Percentiles rank a stretch among this genome's conserved stretches.
Conservation (phyloP, 208 protist genomes). For the Crithidia fasciculata region DNA sequence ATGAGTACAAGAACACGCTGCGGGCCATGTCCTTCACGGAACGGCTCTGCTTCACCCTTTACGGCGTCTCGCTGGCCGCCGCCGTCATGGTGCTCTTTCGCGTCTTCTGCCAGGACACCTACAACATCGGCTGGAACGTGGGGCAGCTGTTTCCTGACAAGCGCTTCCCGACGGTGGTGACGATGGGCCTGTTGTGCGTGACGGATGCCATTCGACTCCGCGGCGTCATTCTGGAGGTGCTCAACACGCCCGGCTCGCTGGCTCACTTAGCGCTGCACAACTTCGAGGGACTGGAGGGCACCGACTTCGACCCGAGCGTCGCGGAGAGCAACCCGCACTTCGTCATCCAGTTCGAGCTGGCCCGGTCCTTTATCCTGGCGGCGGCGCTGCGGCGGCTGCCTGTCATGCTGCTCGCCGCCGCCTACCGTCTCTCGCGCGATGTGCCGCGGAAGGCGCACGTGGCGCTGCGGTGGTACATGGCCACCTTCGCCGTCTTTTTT, state of each 20-base stretch:
- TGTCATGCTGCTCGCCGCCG: constrained; percentile 42
- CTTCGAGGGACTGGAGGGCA: constrained; percentile 55
- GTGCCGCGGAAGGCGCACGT: constrained; percentile 61
- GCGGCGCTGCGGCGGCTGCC: constrained; percentile 49
- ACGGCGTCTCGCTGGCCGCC: constrained; percentile 67
- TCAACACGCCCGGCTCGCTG: constrained; percentile 35
- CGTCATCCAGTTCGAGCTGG: constrained; percentile 77
- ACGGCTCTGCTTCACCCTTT: constrained; percentile 84
- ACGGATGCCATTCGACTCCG: constrained; percentile 42
- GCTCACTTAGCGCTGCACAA: constrained; percentile 34
- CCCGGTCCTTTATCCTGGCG: constrained; percentile 47
- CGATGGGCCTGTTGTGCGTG: constrained; percentile 45
- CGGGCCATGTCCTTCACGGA: constrained; percentile 87
- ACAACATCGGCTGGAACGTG: constrained; percentile 43
- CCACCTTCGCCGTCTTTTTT: constrained; percentile 52
- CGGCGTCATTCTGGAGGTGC: constrained; percentile 30
- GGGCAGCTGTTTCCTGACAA: constrained; percentile 61
- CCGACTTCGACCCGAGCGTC: constrained; percentile 46
- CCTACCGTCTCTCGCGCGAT: constrained; percentile 69
- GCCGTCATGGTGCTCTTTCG: constrained; percentile 52
- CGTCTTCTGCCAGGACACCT: constrained; percentile 58
- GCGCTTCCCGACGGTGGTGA: constrained; percentile 30
- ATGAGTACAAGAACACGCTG: constrained; percentile 68
- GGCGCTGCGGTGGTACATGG: constrained; percentile 85
- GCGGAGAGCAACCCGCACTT: constrained; percentile 72